phyloP scores from a whole-genome alignment of 768 basidiomycete genomes.

The Gloeophyllum trabeum region DNA sequence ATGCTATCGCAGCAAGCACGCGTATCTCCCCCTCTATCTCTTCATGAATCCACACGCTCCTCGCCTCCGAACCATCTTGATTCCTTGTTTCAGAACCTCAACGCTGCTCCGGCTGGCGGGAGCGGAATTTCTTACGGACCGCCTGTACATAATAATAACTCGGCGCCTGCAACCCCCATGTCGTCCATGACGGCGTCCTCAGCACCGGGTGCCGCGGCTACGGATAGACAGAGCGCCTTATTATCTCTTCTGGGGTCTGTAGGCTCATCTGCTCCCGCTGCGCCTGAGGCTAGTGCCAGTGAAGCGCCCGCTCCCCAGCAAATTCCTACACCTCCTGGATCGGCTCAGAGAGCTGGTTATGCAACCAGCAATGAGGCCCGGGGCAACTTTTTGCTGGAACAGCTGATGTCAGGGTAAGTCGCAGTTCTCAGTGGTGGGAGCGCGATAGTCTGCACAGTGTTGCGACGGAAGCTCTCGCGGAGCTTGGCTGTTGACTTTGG shows the following conservation, averaged over 20 bases:
- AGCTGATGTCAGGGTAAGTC: conserved; percentile 76
- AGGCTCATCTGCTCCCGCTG: conserved; percentile 23
- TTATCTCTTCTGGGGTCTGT: conserved; percentile 55
- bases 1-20: conserved; percentile 13
- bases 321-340: conserved; percentile 59
- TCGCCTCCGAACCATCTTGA: conserved; percentile 54
- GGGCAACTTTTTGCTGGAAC: conserved; percentile 67
- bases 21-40: conserved; percentile 17
- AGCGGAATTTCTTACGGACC: conserved; percentile 2
- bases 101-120: neutral
- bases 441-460: no score
- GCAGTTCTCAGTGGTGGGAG: conserved; percentile 5
- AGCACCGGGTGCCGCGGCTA: conserved; percentile 25
- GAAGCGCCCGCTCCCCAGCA: conserved; percentile 37
- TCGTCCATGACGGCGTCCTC: conserved; percentile 29
- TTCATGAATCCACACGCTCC: conserved; percentile 26
- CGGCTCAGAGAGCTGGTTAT: conserved; percentile 40
- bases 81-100: conserved; percentile 52
- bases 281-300: conserved; percentile 12
- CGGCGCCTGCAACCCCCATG: conserved; percentile 31
- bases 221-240: conserved; percentile 68
- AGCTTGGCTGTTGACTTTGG: no score
- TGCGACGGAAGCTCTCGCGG: no score
- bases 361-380: conserved; percentile 48
- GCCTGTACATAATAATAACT: conserved; percentile 20